phyloP scores from a whole-genome alignment of 768 basidiomycete species.

The Erythrobasidium yunnanense region DNA sequence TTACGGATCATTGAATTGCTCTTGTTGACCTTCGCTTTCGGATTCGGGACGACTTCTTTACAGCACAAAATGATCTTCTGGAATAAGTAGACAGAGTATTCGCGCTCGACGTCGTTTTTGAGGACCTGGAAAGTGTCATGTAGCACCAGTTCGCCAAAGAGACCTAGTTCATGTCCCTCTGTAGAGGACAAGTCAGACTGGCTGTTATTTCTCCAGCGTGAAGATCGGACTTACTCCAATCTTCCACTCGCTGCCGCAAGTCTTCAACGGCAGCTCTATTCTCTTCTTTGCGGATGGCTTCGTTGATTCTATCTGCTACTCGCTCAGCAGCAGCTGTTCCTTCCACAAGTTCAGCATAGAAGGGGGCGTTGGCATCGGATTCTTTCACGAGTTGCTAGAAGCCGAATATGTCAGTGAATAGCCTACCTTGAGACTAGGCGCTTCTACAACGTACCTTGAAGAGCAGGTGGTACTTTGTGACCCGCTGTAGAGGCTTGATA shows the following conservation, averaged over 20 bases:
- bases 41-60: slow-evolving; percentile 70
- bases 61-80: slow-evolving; percentile 98
- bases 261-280: slow-evolving; percentile 82
- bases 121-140: slow-evolving; percentile 93
- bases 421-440: not conserved
- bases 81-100: slow-evolving; percentile 97
- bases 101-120: slow-evolving; percentile 89
- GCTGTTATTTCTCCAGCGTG: not conserved
- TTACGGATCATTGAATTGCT: slow-evolving; percentile 75
- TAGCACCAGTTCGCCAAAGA: slow-evolving; percentile 85
- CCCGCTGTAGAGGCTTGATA: slow-evolving; percentile 95
- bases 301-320: slow-evolving; percentile 90
- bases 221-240: slow-evolving; percentile 55
- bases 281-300: slow-evolving; percentile 80
- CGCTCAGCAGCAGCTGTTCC: slow-evolving; percentile 81
- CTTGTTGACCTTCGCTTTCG: slow-evolving; percentile 51
- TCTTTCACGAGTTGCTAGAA: slow-evolving; percentile 37
- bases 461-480: slow-evolving; percentile 94
- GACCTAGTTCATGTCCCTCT: slow-evolving; percentile 81
- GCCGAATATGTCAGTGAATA: not conserved
- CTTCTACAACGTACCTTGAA: slow-evolving; percentile 50
- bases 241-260: slow-evolving; percentile 74
- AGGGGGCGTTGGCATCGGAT: slow-evolving; percentile 47
- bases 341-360: slow-evolving; percentile 67
- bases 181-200: not conserved